These are phyloP conservation scores for Eucalyptus guilfoylei DNA, from an alignment of 345 rosid species.

Conservation along the genomic window DNA sequence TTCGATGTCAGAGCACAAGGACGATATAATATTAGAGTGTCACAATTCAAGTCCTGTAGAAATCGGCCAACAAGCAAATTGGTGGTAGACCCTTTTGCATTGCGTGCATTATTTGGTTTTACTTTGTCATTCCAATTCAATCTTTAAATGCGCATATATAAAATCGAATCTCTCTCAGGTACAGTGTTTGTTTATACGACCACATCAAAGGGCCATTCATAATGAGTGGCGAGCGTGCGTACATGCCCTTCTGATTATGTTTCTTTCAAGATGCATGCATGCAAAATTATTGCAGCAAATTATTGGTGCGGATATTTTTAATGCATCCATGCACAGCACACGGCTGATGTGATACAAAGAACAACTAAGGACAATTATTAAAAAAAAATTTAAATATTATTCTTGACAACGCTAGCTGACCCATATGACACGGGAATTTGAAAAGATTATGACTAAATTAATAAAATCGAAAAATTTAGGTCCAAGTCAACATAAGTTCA, in stretches of 20 bases:
- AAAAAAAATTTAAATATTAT: too few relatives aligned
- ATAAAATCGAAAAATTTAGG: fast-evolving
- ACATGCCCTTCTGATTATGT: not conserved
- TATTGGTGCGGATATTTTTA: not conserved
- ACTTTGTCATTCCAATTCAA: not conserved
- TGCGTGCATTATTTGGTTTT: not conserved
- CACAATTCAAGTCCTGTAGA: not conserved
- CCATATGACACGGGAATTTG: fast-evolving
- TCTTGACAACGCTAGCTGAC: fast-evolving
- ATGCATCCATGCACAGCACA: not conserved
- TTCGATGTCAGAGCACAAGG: not conserved
- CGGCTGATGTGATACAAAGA: not conserved
- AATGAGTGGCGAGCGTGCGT: not conserved
- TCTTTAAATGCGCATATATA: not conserved
- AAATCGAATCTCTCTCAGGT: not conserved
- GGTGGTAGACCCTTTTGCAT: not conserved
- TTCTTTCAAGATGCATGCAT: not conserved
- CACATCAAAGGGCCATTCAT: not conserved
- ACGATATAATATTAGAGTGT: not conserved
- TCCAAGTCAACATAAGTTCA: fast-evolving
- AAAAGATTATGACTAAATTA: too few relatives aligned
- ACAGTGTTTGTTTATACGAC: not conserved
- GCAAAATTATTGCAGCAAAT: not conserved
- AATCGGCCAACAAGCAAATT: not conserved
- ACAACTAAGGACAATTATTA: too few relatives aligned